Percentiles rank a stretch among this genome's conserved stretches.
These are phyloP conservation scores for Blastomyces emzantsi DNA, from an alignment of 2,329 filamentous ascomycete species.

Conservation along the genomic window DNA sequence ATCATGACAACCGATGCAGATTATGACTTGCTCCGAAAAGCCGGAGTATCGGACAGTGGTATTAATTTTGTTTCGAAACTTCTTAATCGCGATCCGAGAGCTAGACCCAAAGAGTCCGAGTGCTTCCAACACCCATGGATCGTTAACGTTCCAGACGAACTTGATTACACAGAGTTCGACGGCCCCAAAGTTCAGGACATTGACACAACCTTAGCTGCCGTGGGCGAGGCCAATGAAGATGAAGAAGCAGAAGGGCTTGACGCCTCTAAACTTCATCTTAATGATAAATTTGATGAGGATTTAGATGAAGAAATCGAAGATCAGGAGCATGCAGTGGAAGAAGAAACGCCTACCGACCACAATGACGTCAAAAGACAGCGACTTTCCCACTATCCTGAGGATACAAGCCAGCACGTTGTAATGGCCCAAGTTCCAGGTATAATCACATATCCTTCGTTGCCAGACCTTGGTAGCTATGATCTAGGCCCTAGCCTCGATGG, in stretches of 20 bases:
- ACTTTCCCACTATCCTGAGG: slow-evolving; percentile 10
- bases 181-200: slow-evolving; percentile 47
- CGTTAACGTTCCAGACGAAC: slow-evolving; percentile 42
- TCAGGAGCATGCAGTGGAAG: slow-evolving; percentile 28
- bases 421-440: slow-evolving; percentile 19
- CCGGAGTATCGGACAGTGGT: slow-evolving; percentile 47
- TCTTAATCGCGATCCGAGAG: slow-evolving; percentile 68
- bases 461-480: slow-evolving; percentile 30
- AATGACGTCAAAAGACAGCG: slow-evolving; percentile 15
- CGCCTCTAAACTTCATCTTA: slow-evolving; percentile 57
- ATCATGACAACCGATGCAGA: slow-evolving; percentile 76
- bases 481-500: slow-evolving; percentile 17
- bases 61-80: slow-evolving; percentile 70
- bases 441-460: slow-evolving; percentile 37
- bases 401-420: slow-evolving; percentile 5
- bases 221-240: slow-evolving; percentile 33
- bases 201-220: slow-evolving; percentile 34
- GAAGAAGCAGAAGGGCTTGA: slow-evolving; percentile 38
- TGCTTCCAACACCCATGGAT: slow-evolving; percentile 71
- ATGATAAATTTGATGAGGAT: slow-evolving; percentile 25
- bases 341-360: slow-evolving; percentile 17
- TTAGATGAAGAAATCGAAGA: slow-evolving; percentile 22
- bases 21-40: slow-evolving; percentile 50
- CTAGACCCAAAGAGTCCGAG: slow-evolving; percentile 62
- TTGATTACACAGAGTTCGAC: slow-evolving; percentile 46